A percentile compares a stretch with the other conserved stretches of the same genome.
Evolutionary conservation across 1,284 basidiomycete species (phyloP).

Genomic region (Ganoderma multipileum): DNA sequence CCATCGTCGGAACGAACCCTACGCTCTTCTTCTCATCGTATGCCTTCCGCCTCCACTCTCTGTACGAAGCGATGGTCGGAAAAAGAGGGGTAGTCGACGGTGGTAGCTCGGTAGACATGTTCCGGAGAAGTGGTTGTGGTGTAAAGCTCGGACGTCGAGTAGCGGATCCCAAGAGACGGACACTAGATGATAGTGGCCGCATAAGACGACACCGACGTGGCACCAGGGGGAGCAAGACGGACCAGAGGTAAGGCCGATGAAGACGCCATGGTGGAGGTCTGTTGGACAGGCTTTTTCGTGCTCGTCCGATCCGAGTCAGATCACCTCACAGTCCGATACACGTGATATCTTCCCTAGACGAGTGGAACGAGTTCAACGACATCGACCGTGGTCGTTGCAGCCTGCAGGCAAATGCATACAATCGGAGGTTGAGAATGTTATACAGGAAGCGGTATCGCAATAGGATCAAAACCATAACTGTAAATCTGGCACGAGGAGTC

Average conservation of each 20-base stretch:
- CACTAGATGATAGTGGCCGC: neutral
- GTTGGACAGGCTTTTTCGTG: neutral
- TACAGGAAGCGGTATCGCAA: no score
- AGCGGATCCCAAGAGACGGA: neutral
- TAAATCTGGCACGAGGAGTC: no score
- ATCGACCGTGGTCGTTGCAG: no score
- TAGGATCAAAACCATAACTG: neutral
- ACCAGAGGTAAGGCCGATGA: neutral
- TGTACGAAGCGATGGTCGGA: slow-evolving; percentile 70
- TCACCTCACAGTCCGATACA: neutral
- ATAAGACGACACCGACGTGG: neutral
- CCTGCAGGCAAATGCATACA: no score
- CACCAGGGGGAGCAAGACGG: neutral
- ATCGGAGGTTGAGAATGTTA: no score
- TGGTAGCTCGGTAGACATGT: slow-evolving; percentile 43
- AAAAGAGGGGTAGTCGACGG: slow-evolving; percentile 78
- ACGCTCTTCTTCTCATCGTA: slow-evolving; percentile 71
- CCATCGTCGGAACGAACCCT: slow-evolving; percentile 97
- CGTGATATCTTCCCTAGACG: neutral
- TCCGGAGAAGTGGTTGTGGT: neutral
- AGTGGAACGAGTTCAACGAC: neutral
- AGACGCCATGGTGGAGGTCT: slow-evolving; percentile 5
- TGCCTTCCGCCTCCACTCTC: slow-evolving; percentile 79
- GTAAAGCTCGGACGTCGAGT: neutral
- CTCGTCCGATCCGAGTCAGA: slow-evolving; percentile 24